Evolutionary conservation across 164 flowering plant genomes (phyloP).

Genomic region (Cinnamomum chago): DNA sequence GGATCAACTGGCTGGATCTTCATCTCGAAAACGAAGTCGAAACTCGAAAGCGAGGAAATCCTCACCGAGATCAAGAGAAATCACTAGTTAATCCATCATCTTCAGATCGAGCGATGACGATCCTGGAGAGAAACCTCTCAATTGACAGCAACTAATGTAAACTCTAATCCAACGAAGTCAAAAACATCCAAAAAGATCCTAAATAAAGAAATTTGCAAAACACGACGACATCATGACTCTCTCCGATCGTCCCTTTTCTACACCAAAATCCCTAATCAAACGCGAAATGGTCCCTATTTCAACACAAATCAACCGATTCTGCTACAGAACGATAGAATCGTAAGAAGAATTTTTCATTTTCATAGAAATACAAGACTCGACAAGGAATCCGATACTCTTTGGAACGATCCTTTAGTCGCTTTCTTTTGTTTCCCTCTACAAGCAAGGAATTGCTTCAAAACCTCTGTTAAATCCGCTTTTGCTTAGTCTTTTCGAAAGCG

Average conservation of each 20-base stretch:
- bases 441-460: constrained; percentile 20
- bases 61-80: not conserved
- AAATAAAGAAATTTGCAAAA: constrained; percentile 4
- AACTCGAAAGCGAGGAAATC: not conserved
- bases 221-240: not conserved
- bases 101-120: not conserved
- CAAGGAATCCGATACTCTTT: constrained; percentile 16
- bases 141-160: too few relatives aligned
- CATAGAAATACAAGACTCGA: not conserved
- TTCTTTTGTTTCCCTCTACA: constrained; percentile 4
- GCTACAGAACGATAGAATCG: not conserved
- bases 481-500: constrained; percentile 8
- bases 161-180: too few relatives aligned
- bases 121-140: too few relatives aligned
- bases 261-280: not conserved
- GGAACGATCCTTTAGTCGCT: not conserved
- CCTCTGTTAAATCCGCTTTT: constrained; percentile 10
- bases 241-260: constrained; percentile 16
- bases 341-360: not conserved
- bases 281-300: not conserved
- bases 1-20: constrained; percentile 83
- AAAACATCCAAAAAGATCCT: not conserved
- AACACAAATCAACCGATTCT: constrained; percentile 1
- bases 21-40: constrained; percentile 45
- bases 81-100: not conserved